Conservation (phyloP, 495 filamentous ascomycete species). For the Lasiosphaeria hispida region DNA sequence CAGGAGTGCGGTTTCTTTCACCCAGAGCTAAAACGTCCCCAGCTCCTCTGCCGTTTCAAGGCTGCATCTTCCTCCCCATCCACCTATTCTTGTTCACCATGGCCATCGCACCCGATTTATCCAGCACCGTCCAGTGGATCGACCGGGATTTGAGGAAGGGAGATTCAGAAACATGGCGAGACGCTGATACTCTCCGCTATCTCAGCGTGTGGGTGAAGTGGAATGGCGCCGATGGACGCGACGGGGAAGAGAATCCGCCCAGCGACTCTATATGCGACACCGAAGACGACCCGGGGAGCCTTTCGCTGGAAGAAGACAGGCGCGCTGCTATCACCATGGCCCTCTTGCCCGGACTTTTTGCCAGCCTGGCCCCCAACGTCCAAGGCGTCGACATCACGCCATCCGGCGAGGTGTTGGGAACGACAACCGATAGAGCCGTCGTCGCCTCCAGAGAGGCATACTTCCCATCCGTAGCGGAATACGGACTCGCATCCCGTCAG, state of each 20-base stretch:
- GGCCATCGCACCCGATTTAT: neutral
- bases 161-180: neutral
- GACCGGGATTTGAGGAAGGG: neutral
- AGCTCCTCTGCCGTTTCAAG: too few species aligned
- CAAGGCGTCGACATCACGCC: conserved; percentile 3
- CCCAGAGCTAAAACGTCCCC: too few species aligned
- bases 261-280: neutral
- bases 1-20: too few species aligned
- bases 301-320: neutral
- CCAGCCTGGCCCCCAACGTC: neutral
- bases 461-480: conserved; percentile 1
- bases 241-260: neutral
- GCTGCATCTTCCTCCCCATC: neutral
- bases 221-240: neutral
- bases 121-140: neutral
- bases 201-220: conserved; percentile 3
- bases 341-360: neutral
- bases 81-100: neutral
- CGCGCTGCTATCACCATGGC: neutral
- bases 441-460: neutral
- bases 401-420: neutral
- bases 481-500: neutral
- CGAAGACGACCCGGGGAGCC: neutral
- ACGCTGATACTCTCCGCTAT: neutral
- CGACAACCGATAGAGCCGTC: conserved; percentile 1